Base-by-base conservation (phyloP, 345 rosid species). In the Erysimum cheiranthoides region DNA sequence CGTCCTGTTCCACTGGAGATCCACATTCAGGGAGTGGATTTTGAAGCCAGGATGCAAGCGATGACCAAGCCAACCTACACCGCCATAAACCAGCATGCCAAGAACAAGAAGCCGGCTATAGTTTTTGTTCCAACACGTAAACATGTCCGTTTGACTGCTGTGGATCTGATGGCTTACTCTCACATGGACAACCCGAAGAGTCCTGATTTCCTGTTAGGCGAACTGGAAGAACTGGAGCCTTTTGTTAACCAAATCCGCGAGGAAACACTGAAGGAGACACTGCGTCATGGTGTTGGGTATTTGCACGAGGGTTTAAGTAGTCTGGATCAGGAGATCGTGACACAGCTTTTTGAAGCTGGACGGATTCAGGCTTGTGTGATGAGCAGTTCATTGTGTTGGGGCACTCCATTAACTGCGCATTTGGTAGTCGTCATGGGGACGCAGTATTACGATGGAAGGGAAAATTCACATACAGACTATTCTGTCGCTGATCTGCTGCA, bases 351-450 rank as follows among this genome's bases (percentile, higher is more conserved):
- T 82, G 92, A 81, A 80, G 97, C 88, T 62, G 96, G 96, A 58
- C 86, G 92, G 87, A 89, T 95, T 79, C 96, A 90, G 86, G 93
- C 81, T 54, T 95, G 99, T 78, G 97, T 95, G 66, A 86, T 92
- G 96, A 95, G 93, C 84, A 89, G 99, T 67, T 89, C 90, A 8
- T 74, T 95, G 78, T 90, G 93, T 71, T 95, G 99, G 93, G 96
- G 93, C 38, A 85, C 86, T 70, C 89, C 93, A 17, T 82, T 95
- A 84, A 84, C 91, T 13, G 96, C 93, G 0, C 93, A 85, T 78
- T 76, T 92, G 87, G 96, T 87, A 71, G 87, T 95, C 34, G 97
- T 95, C 61, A 95, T 92, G 97, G 99, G 98, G 71, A 95, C 97
- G 6, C 97, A 90, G 70, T 89, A 92, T 72, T 92, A 89, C 61